Evolutionary conservation across 139 green algal genomes (phyloP).

Genomic region (Mychonastes homosphaera): DNA sequence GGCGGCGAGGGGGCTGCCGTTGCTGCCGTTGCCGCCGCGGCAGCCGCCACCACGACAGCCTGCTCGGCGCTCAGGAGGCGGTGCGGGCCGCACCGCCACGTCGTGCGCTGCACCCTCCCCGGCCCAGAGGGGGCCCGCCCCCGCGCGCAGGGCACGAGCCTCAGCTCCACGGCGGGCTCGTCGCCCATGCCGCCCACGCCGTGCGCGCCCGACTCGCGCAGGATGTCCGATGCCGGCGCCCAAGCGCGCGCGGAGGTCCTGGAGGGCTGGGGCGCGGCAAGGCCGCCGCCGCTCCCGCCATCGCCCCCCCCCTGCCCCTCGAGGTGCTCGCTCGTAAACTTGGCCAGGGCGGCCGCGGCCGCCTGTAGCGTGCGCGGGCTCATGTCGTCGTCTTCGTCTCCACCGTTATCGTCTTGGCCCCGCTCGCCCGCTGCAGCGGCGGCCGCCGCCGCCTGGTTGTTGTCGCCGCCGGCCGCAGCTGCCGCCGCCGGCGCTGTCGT

Average conservation of each 20-base stretch:
- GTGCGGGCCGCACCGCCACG: constrained; percentile 7
- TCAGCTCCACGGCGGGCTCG: neutral
- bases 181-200: neutral
- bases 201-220: too few species aligned
- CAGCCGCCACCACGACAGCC: neutral
- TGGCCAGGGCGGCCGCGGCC: constrained; percentile 44
- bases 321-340: constrained; percentile 35
- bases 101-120: neutral
- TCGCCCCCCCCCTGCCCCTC: constrained; percentile 6
- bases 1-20: neutral
- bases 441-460: neutral
- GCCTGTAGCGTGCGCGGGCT: constrained; percentile 47
- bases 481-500: neutral
- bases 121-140: neutral
- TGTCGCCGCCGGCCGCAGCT: too few species aligned
- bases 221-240: too few species aligned
- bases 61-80: constrained; percentile 12
- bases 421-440: neutral
- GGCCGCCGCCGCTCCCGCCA: neutral
- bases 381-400: constrained; percentile 39
- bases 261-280: neutral
- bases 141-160: neutral
- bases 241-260: neutral
- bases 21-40: neutral
- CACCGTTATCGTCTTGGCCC: too few species aligned